Percentiles rank a stretch among this genome's conserved stretches.
These are phyloP conservation scores for Marchantia paleacea DNA, from an alignment of 225 moss, liverwort and hornwort species.

Conservation along the genomic window DNA sequence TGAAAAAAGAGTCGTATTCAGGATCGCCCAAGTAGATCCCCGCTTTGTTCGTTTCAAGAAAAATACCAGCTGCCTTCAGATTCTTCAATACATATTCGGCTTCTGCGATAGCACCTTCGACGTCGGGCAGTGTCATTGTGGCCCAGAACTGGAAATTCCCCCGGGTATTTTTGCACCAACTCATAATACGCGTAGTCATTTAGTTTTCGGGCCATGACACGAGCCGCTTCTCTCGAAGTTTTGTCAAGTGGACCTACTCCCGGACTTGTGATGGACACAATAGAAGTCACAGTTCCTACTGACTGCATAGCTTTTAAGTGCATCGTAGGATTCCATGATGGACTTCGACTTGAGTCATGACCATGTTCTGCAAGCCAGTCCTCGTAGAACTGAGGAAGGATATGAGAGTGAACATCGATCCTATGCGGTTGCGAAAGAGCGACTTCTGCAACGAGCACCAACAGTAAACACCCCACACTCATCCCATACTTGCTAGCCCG, in stretches of 20 bases:
- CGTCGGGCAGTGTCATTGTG: constrained; percentile 7
- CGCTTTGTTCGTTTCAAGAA: not conserved
- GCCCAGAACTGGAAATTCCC: constrained; percentile 6
- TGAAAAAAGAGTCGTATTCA: not conserved
- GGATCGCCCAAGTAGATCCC: constrained; percentile 11
- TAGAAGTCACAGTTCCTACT: not conserved
- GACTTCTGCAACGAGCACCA: no score
- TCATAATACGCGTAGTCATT: constrained; percentile 1
- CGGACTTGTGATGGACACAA: not conserved
- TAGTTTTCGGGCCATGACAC: not conserved
- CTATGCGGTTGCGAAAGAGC: not conserved
- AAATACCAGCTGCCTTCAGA: not conserved
- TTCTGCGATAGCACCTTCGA: not conserved
- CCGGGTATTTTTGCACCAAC: not conserved
- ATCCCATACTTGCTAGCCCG: no score
- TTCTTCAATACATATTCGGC: not conserved
- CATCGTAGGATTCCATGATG: not conserved
- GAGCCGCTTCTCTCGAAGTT: no score
- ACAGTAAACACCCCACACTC: no score
- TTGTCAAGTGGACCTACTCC: not conserved
- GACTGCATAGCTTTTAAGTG: not conserved
- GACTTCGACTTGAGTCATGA: not conserved
- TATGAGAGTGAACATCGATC: not conserved
- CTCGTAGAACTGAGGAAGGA: not conserved
- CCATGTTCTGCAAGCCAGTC: not conserved